Percentiles rank a stretch among this genome's conserved stretches.
Conservation (phyloP, 2,329 filamentous ascomycete species). For the Talaromyces pinophilus region DNA sequence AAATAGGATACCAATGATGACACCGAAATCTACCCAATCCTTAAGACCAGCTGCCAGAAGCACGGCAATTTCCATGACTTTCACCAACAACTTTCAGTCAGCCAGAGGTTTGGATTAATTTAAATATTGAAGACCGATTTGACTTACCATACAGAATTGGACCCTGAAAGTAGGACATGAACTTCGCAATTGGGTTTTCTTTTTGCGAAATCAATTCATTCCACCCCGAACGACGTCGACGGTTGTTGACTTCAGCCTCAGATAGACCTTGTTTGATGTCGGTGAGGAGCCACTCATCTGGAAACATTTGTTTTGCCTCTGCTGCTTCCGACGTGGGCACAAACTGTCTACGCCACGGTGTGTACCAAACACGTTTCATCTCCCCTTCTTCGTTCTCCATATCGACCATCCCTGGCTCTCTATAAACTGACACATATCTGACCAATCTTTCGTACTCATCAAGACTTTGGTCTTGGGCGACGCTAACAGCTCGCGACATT, state of each 20-base stretch:
- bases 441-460: constrained; percentile 69
- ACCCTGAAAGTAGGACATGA: constrained; percentile 72
- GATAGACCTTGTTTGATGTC: constrained; percentile 67
- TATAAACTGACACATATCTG: constrained; percentile 67
- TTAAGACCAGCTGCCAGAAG: constrained; percentile 71
- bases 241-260: constrained; percentile 57
- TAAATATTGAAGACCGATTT: neutral
- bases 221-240: constrained; percentile 66
- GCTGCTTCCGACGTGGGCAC: constrained; percentile 32
- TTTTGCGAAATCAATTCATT: constrained; percentile 78
- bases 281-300: constrained; percentile 68
- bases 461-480: constrained; percentile 35
- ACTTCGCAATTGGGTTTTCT: constrained; percentile 72
- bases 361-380: constrained; percentile 60
- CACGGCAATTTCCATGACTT: constrained; percentile 73
- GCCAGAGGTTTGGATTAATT: neutral
- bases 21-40: constrained; percentile 76
- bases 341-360: constrained; percentile 54
- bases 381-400: constrained; percentile 45
- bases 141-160: constrained; percentile 70
- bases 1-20: constrained; percentile 73
- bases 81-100: neutral
- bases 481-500: constrained; percentile 29
- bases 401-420: constrained; percentile 52
- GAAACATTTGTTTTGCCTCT: constrained; percentile 46